phyloP scores from a whole-genome alignment of 208 protist genomes.

The Angomonas deanei region DNA sequence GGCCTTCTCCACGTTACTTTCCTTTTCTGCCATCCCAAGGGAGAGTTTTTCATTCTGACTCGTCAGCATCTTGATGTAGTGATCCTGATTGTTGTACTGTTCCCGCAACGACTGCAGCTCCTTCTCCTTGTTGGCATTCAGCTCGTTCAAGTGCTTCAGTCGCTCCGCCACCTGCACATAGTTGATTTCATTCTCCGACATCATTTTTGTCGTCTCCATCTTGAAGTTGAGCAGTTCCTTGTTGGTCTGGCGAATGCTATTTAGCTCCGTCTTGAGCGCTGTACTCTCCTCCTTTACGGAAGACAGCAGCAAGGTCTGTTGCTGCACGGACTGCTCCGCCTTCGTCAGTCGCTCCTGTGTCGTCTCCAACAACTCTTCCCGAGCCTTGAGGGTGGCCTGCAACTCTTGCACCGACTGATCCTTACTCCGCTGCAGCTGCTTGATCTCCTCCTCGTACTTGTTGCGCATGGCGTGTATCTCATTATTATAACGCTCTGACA shows the following conservation, averaged over 20 bases:
- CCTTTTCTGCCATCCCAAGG: conserved; percentile 25
- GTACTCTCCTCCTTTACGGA: conserved; percentile 30
- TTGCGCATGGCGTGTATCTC: conserved; percentile 16
- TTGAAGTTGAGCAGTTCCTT: conserved; percentile 53
- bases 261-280: conserved; percentile 39
- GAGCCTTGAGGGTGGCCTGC: conserved; percentile 20
- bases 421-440: no score
- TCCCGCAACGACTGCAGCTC: conserved; percentile 55
- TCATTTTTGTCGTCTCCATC: conserved; percentile 40
- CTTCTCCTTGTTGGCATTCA: conserved; percentile 48
- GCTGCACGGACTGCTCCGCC: conserved; percentile 16
- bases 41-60: conserved; percentile 64
- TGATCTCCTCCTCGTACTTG: conserved; percentile 14
- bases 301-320: conserved; percentile 26
- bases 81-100: conserved; percentile 72
- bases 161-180: conserved; percentile 72
- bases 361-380: conserved; percentile 21
- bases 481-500: conserved; percentile 18
- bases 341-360: conserved; percentile 10
- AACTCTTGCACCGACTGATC: no score
- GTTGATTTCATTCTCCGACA: conserved; percentile 76
- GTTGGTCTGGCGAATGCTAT: conserved; percentile 49
- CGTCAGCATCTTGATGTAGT: conserved; percentile 66
- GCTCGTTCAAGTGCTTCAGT: conserved; percentile 32
- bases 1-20: conserved; percentile 59